Evolutionary conservation across 345 rosid species (phyloP).

Genomic region (Eucalyptus paniculata): DNA sequence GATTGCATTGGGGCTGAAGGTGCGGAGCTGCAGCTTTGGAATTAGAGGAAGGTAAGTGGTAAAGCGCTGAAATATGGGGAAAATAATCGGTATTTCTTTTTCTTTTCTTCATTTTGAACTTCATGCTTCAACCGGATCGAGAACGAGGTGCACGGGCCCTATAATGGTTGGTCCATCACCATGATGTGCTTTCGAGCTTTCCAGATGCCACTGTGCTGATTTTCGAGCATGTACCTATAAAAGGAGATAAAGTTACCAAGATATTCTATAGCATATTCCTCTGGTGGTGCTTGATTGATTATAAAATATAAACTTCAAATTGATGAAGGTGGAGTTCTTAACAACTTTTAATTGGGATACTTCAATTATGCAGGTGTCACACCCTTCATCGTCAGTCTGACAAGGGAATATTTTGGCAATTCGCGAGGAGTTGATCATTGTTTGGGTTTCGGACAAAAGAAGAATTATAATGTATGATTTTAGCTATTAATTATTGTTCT

Average conservation of each 20-base stretch:
- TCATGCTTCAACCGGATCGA: background rate
- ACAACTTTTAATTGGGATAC: background rate
- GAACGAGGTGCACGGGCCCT: background rate
- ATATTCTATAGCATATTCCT: background rate
- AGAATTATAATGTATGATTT: background rate
- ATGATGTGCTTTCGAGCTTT: background rate
- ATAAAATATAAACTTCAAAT: background rate
- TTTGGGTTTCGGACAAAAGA: background rate
- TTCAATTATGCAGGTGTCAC: background rate
- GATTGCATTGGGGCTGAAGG: background rate
- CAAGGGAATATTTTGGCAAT: background rate
- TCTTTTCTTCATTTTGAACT: background rate
- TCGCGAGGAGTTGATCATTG: background rate
- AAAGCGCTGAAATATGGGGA: background rate
- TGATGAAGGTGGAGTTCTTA: background rate
- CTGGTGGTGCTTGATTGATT: background rate
- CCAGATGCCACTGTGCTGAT: background rate
- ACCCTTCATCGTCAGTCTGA: background rate
- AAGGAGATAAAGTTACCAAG: background rate
- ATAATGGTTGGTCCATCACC: background rate
- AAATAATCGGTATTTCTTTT: background rate
- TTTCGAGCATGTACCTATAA: background rate
- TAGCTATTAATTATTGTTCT: background rate
- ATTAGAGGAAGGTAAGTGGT: background rate
- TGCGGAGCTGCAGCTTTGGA: background rate